Evolutionary conservation across 148 eudicot genomes (phyloP), one percentile per base, ranked within the genome.

Genomic region (Pouteria glomerata): DNA sequence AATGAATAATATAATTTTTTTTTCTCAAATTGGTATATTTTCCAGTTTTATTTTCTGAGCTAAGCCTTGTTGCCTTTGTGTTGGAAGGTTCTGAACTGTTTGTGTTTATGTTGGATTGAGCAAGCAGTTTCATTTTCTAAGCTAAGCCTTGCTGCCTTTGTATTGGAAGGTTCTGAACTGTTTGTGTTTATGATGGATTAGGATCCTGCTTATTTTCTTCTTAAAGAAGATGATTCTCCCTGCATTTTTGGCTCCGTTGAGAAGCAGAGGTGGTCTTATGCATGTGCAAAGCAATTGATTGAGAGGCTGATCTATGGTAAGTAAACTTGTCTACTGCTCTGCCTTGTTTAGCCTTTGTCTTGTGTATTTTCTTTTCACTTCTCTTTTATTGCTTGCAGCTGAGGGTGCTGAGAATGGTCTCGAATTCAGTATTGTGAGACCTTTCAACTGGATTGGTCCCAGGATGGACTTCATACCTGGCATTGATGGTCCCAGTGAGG

Each of bases 401-500:
- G 98, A 93, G 87, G 98, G 98, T 74, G 95, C 98, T 29, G 96
- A 93, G 78, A 93, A 93, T 75, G 97, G 88, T 78, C 90, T 90
- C 63, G 94, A 93, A 73, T 93, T 93, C 77, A 90, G 95, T 45
- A 93, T 93, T 60, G 98, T 90, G 42, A 81, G 98, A 74, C 98
- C 98, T 75, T 93, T 93, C 72, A 93, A 93, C 83, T 90, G 98
- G 98, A 93, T 93, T 73, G 96, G 98, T 82, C 98, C 97, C 8
- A 83, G 97, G 78, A 93, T 93, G 98, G 98, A 93, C 77, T 93
- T 93, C 82, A 93, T 93, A 23, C 98, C 98, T 5, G 98, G 98
- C 34, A 85, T 93, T 76, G 98, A 93, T 82, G 98, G 98, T 67
- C 98, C 98, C 31, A 90, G 91, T 71, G 96, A 93, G 82, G 98